phyloP scores from a whole-genome alignment of 1,139 yeast species.

The Yamadazyma sp. region DNA sequence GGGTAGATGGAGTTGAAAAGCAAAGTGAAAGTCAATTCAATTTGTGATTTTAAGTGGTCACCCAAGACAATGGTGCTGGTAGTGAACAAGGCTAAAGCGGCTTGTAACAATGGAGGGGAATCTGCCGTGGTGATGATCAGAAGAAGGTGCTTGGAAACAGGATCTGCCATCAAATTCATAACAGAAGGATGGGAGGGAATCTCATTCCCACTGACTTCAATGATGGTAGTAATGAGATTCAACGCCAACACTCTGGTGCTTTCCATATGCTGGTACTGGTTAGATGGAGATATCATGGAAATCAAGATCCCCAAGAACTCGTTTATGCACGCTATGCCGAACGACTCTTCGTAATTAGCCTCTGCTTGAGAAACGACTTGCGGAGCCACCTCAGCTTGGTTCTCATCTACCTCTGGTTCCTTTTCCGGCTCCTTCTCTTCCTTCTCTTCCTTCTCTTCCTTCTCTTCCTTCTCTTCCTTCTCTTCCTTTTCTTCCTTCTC shows the following conservation, averaged over 20 bases:
- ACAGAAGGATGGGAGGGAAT: slow-evolving; percentile 68
- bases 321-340: slow-evolving; percentile 66
- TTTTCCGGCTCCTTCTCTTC: not conserved
- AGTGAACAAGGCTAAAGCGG: slow-evolving; percentile 73
- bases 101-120: slow-evolving; percentile 65
- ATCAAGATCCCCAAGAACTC: slow-evolving; percentile 74
- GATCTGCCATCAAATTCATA: slow-evolving; percentile 69
- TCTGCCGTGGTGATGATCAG: slow-evolving; percentile 76
- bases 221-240: slow-evolving; percentile 69
- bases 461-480: slow-evolving; percentile 2
- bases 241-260: slow-evolving; percentile 83
- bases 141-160: slow-evolving; percentile 78
- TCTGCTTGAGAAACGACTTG: not conserved
- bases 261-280: slow-evolving; percentile 83
- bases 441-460: not conserved
- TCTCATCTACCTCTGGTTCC: not conserved
- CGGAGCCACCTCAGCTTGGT: too few species aligned
- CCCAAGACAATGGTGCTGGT: slow-evolving; percentile 65
- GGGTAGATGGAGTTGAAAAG: slow-evolving; percentile 58
- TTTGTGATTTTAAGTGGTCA: slow-evolving; percentile 59
- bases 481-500: slow-evolving; percentile 9
- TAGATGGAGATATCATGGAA: slow-evolving; percentile 82
- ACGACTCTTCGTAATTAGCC: slow-evolving; percentile 40
- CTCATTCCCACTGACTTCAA: slow-evolving; percentile 77
- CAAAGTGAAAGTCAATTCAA: slow-evolving; percentile 63